These are phyloP conservation scores for Phytophthora kernoviae DNA, from an alignment of 352 stramenopile genomes.

Conservation along the genomic window DNA sequence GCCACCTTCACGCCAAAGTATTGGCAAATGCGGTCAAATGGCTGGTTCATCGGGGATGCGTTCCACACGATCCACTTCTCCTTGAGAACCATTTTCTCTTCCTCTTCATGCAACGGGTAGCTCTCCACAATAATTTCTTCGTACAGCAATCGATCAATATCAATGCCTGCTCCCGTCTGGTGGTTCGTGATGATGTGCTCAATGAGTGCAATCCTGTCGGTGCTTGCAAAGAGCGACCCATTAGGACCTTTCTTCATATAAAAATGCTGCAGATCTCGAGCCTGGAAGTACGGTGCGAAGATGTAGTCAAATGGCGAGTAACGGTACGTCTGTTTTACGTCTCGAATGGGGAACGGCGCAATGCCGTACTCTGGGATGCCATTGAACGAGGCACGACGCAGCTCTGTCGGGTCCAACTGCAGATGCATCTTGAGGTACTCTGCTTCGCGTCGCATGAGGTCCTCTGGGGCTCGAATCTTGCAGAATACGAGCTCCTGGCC, in stretches of 20 bases:
- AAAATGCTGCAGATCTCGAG: conserved; percentile 66
- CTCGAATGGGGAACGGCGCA: conserved; percentile 79
- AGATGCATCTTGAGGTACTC: conserved; percentile 79
- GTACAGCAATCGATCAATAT: conserved; percentile 79
- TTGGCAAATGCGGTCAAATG: conserved; percentile 80
- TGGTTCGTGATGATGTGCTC: conserved; percentile 87
- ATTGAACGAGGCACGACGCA: conserved; percentile 66
- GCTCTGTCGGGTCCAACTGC: conserved; percentile 66
- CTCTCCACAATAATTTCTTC: conserved; percentile 78
- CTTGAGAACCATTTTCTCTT: conserved; percentile 64
- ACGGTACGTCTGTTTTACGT: conserved; percentile 78
- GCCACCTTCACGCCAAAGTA: conserved; percentile 93
- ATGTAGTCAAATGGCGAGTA: conserved; percentile 88
- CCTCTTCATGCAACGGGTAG: conserved; percentile 79
- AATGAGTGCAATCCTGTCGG: conserved; percentile 79
- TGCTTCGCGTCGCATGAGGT: conserved; percentile 73
- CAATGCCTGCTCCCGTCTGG: conserved; percentile 59
- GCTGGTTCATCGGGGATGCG: conserved; percentile 75
- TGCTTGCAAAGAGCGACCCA: conserved; percentile 75
- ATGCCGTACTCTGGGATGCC: conserved; percentile 76
- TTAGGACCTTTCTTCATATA: conserved; percentile 65
- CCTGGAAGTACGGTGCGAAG: conserved; percentile 81
- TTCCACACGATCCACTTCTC: conserved; percentile 75
- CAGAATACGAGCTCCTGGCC: conserved; percentile 77
- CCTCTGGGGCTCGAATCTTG: conserved; percentile 79